Evolutionary conservation across 208 protist species (phyloP).

Genomic region (Acanthamoeba triangularis): DNA sequence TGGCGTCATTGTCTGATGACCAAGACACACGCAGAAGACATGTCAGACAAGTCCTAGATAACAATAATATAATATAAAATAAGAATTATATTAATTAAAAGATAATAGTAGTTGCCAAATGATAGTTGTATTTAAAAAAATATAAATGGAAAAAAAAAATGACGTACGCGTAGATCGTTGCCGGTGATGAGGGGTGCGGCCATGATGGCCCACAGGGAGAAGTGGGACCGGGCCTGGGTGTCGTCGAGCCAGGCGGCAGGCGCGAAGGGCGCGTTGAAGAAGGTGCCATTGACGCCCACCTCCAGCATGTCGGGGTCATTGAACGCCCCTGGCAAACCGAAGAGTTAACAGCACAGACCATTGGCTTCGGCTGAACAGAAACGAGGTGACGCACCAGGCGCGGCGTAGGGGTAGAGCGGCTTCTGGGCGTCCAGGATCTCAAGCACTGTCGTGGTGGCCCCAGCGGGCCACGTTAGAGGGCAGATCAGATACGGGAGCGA

Average conservation of each 20-base stretch:
- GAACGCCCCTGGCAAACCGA: neutral
- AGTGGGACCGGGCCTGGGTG: neutral
- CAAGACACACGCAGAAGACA: too few relatives aligned
- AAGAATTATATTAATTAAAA: too few relatives aligned
- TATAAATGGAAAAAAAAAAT: too few relatives aligned
- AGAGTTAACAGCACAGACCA: too few relatives aligned
- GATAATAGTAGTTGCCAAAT: too few relatives aligned
- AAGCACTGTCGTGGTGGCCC: conserved; percentile 69
- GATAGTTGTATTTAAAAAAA: too few relatives aligned
- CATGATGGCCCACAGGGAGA: conserved; percentile 64
- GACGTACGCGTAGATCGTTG: conserved; percentile 23
- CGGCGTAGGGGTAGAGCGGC: conserved; percentile 6
- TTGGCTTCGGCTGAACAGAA: too few relatives aligned
- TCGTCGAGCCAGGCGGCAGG: neutral
- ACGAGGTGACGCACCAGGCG: neutral
- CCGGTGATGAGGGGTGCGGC: conserved; percentile 75
- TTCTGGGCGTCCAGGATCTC: conserved; percentile 75
- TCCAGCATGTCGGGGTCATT: conserved; percentile 40
- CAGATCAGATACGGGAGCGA: too few relatives aligned
- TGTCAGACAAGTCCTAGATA: too few relatives aligned
- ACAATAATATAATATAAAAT: too few relatives aligned
- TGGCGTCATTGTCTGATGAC: too few relatives aligned
- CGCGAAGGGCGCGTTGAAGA: neutral
- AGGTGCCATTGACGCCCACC: conserved; percentile 31
- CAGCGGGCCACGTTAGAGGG: neutral